Evolutionary conservation across 2,329 filamentous ascomycete species (phyloP).

Genomic region (Arthrobotrys pseudoclavata): DNA sequence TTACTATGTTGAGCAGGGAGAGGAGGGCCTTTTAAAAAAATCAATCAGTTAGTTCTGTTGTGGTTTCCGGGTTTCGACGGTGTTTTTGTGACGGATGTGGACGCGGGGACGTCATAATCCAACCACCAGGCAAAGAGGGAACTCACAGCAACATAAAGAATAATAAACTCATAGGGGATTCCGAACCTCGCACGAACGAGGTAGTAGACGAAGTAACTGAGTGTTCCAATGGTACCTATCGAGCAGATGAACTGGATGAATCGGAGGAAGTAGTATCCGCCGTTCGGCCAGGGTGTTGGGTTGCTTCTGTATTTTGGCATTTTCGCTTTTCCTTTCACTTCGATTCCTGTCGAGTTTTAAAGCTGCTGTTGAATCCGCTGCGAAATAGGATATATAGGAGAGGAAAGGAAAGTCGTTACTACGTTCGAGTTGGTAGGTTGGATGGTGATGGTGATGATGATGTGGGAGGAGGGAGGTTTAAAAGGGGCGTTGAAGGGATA

Average conservation of each 20-base stretch:
- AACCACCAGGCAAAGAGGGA: background rate
- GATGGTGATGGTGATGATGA: conserved; percentile 1
- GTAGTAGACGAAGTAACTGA: conserved; percentile 57
- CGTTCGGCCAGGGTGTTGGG: conserved; percentile 59
- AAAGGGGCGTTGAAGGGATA: conserved; percentile 35
- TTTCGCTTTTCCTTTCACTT: conserved; percentile 3
- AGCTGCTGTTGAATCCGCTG: background rate
- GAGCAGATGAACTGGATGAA: conserved; percentile 43
- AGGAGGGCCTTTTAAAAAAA: conserved; percentile 31
- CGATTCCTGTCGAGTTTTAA: background rate
- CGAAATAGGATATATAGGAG: background rate
- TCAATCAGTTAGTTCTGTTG: background rate
- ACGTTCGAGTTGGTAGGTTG: background rate
- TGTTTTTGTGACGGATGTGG: background rate
- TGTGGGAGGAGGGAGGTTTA: conserved; percentile 34
- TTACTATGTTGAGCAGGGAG: conserved; percentile 52
- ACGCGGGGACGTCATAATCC: conserved; percentile 9
- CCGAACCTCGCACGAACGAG: conserved; percentile 47
- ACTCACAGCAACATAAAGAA: conserved; percentile 57
- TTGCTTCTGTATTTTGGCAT: conserved; percentile 56
- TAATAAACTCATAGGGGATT: conserved; percentile 52
- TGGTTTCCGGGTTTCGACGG: conserved; percentile 10
- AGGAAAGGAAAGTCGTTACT: conserved; percentile 22
- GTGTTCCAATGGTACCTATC: conserved; percentile 50
- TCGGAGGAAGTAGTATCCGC: conserved; percentile 58